Evolutionary conservation across 2,329 filamentous ascomycete genomes (phyloP), one percentile per base, ranked within the genome.

Genomic region (Scedosporium aurantiacum): DNA sequence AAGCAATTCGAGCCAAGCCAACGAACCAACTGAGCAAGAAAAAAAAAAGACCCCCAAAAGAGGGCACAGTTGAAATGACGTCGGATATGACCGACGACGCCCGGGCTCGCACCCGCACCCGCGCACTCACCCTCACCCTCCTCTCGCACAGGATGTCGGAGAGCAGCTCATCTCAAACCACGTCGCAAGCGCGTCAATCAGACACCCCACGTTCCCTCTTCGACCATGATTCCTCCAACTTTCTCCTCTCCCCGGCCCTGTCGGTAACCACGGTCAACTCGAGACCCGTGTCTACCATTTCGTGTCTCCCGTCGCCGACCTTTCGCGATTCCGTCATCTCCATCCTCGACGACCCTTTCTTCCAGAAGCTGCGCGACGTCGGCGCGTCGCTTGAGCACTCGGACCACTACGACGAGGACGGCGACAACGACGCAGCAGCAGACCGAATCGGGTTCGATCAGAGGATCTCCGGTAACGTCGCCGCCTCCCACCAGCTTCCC

Each of bases 311-410:
- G 45, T 28, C 23, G 45, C 56, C 47, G 43, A 56, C 60, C 21
- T 59, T 41, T 66, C 75, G 79, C 63, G 77, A 79, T 66, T 84
- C 80, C 18, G 72, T 82, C 64, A 70, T 75, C 58, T 82, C 79
- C 63, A 79, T 83, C 63, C 72, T 80, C 68, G 78, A 83, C 75
- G 80, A 82, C 65, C 79, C 79, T 32, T 82, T 82, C 69, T 80
- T 81, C 71, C 75, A 77, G 66, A 76, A 74, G 18, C 61, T 65
- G n/a, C 61, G 63, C 40, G 56, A 63, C 21, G 63, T 60, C 16
- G 58, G 55, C n/a, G 21, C 61, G 37, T 55, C 6, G 41, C 28
- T 16, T 41, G 52, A 5, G 55, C 63, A 78, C 43, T 69, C 71
- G 41, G 67, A 69, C 60, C 66, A 68, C 61, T 63, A 70, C 64